These are phyloP conservation scores for Fusarium sp. DNA, from an alignment of 2,329 filamentous ascomycete species.

Conservation along the genomic window DNA sequence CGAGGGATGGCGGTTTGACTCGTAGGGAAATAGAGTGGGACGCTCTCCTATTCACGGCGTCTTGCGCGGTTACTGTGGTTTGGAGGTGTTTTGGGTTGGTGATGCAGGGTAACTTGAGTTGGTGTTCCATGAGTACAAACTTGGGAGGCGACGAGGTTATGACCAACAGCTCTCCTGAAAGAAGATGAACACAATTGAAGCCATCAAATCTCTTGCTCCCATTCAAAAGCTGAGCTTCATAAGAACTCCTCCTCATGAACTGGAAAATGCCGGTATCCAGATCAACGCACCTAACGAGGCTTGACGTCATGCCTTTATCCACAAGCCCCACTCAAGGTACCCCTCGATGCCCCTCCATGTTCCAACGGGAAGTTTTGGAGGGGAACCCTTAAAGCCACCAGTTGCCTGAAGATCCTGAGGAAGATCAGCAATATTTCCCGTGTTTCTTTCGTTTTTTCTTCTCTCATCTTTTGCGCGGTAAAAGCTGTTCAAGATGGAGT, in stretches of 20 bases:
- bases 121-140: not conserved
- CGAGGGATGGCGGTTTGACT: conserved; percentile 18
- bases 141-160: not conserved
- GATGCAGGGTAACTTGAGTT: not conserved
- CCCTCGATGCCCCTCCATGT: conserved; percentile 46
- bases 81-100: not conserved
- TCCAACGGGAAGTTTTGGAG: conserved; percentile 9
- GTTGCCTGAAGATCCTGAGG: conserved; percentile 20
- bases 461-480: not conserved
- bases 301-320: conserved; percentile 45
- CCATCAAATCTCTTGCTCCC: not conserved
- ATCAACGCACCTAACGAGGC: conserved; percentile 30
- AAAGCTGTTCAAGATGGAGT: conserved; percentile 68
- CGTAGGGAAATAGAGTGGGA: conserved; percentile 25
- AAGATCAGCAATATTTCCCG: conserved; percentile 13
- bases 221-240: not conserved
- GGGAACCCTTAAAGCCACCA: conserved; percentile 15
- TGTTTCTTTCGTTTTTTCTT: not conserved
- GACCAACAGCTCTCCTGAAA: not conserved
- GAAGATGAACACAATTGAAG: not conserved
- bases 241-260: not conserved
- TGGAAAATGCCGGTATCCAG: conserved; percentile 31
- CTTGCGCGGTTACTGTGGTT: conserved; percentile 26
- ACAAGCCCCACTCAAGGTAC: conserved; percentile 38
- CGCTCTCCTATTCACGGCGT: conserved; percentile 23